Evolutionary conservation across 257 asterid genomes (phyloP).

Genomic region (Nicotiana sylvestris): DNA sequence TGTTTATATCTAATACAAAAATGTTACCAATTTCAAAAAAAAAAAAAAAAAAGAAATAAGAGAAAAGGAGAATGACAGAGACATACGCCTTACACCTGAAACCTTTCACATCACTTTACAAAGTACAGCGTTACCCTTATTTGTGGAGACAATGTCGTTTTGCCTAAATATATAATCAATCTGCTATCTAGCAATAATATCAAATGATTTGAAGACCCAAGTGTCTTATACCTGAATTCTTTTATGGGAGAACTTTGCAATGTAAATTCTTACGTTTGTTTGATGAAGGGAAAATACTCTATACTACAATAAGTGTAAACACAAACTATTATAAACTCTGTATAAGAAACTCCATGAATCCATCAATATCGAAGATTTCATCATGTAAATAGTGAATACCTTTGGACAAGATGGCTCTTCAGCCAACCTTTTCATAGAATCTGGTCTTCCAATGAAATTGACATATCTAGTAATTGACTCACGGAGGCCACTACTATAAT

Average conservation of each 20-base stretch:
- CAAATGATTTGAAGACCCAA: neutral
- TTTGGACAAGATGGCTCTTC: conserved; percentile 80
- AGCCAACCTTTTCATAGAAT: conserved; percentile 23
- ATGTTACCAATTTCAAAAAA: no score
- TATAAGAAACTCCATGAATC: neutral
- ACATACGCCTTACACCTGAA: no score
- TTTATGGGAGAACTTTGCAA: neutral
- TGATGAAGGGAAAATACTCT: neutral
- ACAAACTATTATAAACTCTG: conserved; percentile 1
- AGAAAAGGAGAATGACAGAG: no score
- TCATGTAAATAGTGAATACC: conserved; percentile 34
- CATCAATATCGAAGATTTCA: neutral
- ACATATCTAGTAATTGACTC: conserved; percentile 60
- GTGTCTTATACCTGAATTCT: neutral
- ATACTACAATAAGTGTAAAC: neutral
- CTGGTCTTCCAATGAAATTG: conserved; percentile 35
- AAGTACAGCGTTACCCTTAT: no score
- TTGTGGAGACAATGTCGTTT: no score
- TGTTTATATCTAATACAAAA: no score
- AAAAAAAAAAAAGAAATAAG: no score
- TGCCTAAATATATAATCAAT: no score
- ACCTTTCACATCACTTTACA: no score
- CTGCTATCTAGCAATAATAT: no score
- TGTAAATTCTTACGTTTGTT: neutral
- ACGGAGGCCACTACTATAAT: conserved; percentile 47